These are phyloP conservation scores for Mortierella sp. DNA, from an alignment of 371 early-diverging fungal species.

Conservation along the genomic window DNA sequence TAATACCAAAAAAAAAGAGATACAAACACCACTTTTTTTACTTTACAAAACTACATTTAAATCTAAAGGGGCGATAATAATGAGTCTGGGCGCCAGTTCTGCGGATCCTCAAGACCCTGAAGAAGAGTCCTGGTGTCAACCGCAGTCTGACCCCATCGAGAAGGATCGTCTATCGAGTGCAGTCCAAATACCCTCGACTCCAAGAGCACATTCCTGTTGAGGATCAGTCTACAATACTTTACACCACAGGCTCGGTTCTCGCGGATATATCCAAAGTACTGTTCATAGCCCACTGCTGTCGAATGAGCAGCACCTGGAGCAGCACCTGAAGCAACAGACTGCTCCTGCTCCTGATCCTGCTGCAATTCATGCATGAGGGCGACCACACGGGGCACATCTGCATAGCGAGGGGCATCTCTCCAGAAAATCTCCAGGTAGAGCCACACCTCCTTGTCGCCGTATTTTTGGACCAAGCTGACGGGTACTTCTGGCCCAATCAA, in stretches of 20 bases:
- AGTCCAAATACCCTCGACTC: conserved; percentile 18
- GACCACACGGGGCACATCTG: conserved; percentile 25
- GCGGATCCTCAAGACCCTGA: not conserved
- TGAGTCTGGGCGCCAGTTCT: not conserved
- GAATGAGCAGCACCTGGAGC: not conserved
- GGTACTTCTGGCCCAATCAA: conserved; percentile 16
- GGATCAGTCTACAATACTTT: not conserved
- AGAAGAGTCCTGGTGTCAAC: not conserved
- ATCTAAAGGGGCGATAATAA: too few relatives aligned
- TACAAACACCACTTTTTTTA: too few relatives aligned
- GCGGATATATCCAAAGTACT: conserved; percentile 28
- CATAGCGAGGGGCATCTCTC: conserved; percentile 35
- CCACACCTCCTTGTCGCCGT: conserved; percentile 19
- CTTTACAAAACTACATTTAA: too few relatives aligned
- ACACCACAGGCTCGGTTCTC: conserved; percentile 20
- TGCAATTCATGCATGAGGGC: conserved; percentile 19
- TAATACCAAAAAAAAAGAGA: too few relatives aligned
- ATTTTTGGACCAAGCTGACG: conserved; percentile 1
- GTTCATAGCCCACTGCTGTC: not conserved
- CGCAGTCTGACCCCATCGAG: conserved; percentile 20
- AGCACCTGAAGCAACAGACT: not conserved
- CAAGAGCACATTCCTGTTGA: conserved; percentile 21
- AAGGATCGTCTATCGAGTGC: conserved; percentile 24
- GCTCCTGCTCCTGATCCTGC: conserved; percentile 23
- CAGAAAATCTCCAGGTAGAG: conserved; percentile 13